Conservation (phyloP, 768 basidiomycete genomes). For the Hygrocybe coccinea region DNA sequence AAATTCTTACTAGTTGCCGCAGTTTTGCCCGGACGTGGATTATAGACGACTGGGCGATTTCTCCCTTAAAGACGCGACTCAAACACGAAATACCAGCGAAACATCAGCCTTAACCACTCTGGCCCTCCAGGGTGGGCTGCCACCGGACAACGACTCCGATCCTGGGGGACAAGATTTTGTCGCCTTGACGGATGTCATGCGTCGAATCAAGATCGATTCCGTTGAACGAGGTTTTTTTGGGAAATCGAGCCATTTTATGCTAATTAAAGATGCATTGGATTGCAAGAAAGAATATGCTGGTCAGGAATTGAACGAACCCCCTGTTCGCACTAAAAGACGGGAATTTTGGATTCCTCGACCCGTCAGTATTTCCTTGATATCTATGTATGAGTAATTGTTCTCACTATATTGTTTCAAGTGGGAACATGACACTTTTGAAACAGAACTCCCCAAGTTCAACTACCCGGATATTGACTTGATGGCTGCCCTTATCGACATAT, state of each 20-base stretch:
- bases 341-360: neutral
- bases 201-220: constrained; percentile 38
- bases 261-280: constrained; percentile 52
- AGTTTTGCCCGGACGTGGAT: neutral
- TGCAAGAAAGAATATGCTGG: constrained; percentile 52
- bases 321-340: neutral
- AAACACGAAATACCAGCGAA: neutral
- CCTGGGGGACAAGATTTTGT: constrained; percentile 28
- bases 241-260: constrained; percentile 47
- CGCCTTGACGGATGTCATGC: constrained; percentile 29
- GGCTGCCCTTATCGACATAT: constrained; percentile 51
- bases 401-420: constrained; percentile 15
- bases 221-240: constrained; percentile 43
- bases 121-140: constrained; percentile 3
- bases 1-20: neutral
- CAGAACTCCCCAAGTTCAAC: constrained; percentile 26
- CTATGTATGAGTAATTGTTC: neutral
- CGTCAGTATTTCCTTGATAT: neutral
- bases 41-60: neutral
- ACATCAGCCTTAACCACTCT: neutral
- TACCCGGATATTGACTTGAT: constrained; percentile 58
- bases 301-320: neutral
- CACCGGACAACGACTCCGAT: neutral
- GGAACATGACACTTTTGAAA: constrained; percentile 21
- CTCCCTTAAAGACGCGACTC: neutral